Evolutionary conservation across 768 basidiomycete species (phyloP).

Genomic region (Holtermanniella nyarrowii): DNA sequence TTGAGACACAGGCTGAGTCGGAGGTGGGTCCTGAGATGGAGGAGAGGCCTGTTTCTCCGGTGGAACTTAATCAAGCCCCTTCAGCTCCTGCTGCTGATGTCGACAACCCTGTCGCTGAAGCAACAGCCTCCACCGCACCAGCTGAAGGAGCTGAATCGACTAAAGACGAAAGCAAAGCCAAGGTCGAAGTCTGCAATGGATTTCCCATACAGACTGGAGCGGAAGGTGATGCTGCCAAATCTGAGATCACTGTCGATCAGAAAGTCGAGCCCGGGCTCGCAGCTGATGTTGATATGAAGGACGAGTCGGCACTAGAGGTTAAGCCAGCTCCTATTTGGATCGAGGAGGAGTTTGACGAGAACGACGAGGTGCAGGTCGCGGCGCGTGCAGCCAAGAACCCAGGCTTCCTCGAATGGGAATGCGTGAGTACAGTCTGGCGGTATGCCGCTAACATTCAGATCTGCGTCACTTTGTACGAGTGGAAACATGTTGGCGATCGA

Average conservation of each 20-base stretch:
- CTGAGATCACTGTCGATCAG: neutral
- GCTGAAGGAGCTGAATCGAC: too few relatives aligned
- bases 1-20: slow-evolving; percentile 5
- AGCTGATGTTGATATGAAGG: neutral
- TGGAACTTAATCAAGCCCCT: too few relatives aligned
- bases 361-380: slow-evolving; percentile 43
- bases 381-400: slow-evolving; percentile 16
- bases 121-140: too few relatives aligned
- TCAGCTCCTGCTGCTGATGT: too few relatives aligned
- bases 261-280: neutral
- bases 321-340: slow-evolving; percentile 10
- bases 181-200: too few relatives aligned
- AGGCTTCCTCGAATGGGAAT: slow-evolving; percentile 69
- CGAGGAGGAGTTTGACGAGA: slow-evolving; percentile 45
- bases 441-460: slow-evolving; percentile 47
- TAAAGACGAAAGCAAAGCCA: too few relatives aligned
- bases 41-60: too few relatives aligned
- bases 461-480: slow-evolving; percentile 70
- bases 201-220: too few relatives aligned
- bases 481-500: slow-evolving; percentile 65
- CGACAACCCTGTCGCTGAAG: too few relatives aligned
- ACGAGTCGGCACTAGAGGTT: neutral
- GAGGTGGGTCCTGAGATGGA: slow-evolving; percentile 8
- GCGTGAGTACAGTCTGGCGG: slow-evolving; percentile 46
- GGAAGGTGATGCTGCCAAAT: too few relatives aligned